Base-by-base conservation (phyloP, 2,329 filamentous ascomycete genomes). In the Trichophyton mentagrophytes region DNA sequence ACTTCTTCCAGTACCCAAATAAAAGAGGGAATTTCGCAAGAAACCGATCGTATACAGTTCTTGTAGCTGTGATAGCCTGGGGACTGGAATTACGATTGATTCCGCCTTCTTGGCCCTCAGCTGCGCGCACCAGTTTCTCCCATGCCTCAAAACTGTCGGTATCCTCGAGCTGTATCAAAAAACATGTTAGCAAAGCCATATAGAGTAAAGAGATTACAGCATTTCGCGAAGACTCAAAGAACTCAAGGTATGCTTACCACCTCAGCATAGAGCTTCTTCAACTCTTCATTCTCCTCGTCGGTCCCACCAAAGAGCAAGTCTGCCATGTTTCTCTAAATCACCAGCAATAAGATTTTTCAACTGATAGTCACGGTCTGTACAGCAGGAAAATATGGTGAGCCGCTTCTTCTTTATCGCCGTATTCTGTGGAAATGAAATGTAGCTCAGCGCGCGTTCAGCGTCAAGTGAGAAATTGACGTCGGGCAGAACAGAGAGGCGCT, bases 1-100 rank as follows among this genome's bases (percentile, higher is more conserved):
- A 99, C 73, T 96, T 97, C 79, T 97, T 97, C 93, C 93, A 99
- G 78, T 97, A 99, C 59, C 92, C 93, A 69, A 97, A 99, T 44
- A 97, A 84, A 9, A 97, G 82, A 2, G 93, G 93, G 66, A 96
- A 99, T 71, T 96, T 96, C 63, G 89, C 84, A 22, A 99, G 86
- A 71, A 99, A 95, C 56, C 88, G 85, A 73, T 99, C 91, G 78
- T 95, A 97, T 64, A 89, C 84, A 73, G 89, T 85, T 74, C 93
- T 87, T 61, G 90, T 87, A 9, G 90, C 86, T 20, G 90, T 86
- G 67, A 99, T 90, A 30, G 93, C 89, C 70, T 95, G 89, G 0
- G 93, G 91, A 71, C 89, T 96, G 47, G 93, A 97, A 76, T 99
- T 99, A 68, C 93, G 88, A 72, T 95, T 96, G 64, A 99, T 82